Conservation (phyloP, 2,329 filamentous ascomycete genomes). For the Alternaria metachromatica region DNA sequence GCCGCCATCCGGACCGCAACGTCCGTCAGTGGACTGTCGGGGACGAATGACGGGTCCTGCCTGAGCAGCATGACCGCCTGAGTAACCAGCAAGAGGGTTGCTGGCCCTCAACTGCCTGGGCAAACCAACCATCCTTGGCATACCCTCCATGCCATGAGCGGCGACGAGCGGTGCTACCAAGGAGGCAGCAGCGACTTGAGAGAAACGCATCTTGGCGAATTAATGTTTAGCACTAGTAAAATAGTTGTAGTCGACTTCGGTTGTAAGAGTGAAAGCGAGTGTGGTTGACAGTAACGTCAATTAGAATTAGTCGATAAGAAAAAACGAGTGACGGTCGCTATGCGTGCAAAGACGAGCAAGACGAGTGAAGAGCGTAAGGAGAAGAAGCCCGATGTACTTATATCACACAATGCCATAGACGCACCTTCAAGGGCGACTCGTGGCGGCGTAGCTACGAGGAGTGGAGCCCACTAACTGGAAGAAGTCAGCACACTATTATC, state of each 20-base stretch:
- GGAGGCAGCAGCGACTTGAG: constrained; percentile 36
- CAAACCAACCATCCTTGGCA: constrained; percentile 43
- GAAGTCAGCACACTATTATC: constrained; percentile 22
- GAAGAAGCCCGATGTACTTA: constrained; percentile 26
- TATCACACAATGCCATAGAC: constrained; percentile 15
- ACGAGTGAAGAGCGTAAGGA: constrained; percentile 18
- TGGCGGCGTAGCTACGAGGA: constrained; percentile 29
- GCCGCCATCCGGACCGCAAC: constrained; percentile 34
- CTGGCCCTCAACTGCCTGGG: constrained; percentile 39
- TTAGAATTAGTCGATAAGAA: constrained; percentile 18
- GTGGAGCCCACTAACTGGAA: constrained; percentile 17
- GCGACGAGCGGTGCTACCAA: constrained; percentile 40
- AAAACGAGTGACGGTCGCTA: constrained; percentile 38
- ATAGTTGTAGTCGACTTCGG: background rate
- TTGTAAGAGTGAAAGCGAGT: constrained; percentile 16
- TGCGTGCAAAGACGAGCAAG: constrained; percentile 32
- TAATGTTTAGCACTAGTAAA: background rate
- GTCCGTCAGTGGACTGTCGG: constrained; percentile 35
- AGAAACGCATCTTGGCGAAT: constrained; percentile 38
- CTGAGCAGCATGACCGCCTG: constrained; percentile 23
- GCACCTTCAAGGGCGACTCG: constrained; percentile 17
- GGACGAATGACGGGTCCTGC: constrained; percentile 25
- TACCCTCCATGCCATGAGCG: constrained; percentile 37
- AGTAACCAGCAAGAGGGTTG: constrained; percentile 31
- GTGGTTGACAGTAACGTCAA: constrained; percentile 21